phyloP scores from a whole-genome alignment of 352 stramenopile species.

The Pythium periplocum region DNA sequence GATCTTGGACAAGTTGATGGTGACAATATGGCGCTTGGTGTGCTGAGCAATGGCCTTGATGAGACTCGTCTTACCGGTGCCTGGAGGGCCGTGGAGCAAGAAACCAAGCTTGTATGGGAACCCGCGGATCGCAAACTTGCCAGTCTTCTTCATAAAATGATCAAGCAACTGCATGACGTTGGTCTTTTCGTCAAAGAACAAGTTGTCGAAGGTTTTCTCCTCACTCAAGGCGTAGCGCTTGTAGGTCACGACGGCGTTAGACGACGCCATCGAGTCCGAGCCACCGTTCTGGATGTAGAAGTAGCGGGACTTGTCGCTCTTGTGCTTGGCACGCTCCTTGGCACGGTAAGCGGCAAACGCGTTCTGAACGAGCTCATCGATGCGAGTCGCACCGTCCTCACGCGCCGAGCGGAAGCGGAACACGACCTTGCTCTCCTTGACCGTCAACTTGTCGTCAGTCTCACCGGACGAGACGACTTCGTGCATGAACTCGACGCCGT shows the following conservation, averaged over 20 bases:
- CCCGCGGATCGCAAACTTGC: conserved; percentile 84
- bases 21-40: conserved; percentile 73
- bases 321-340: conserved; percentile 23
- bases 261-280: conserved; percentile 10
- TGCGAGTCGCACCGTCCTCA: conserved; percentile 24
- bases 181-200: conserved; percentile 87
- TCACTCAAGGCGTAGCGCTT: conserved; percentile 81
- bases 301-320: conserved; percentile 35
- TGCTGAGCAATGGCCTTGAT: conserved; percentile 86
- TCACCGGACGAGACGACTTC: conserved; percentile 2
- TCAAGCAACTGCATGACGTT: conserved; percentile 63
- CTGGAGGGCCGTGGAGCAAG: conserved; percentile 82
- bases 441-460: neutral
- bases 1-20: conserved; percentile 70
- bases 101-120: conserved; percentile 89
- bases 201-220: conserved; percentile 84
- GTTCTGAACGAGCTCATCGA: conserved; percentile 29
- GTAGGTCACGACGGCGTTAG: conserved; percentile 18
- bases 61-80: conserved; percentile 88
- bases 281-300: conserved; percentile 31
- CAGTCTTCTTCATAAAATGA: conserved; percentile 58
- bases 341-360: conserved; percentile 34
- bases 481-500: conserved; percentile 18
- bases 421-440: conserved; percentile 2
- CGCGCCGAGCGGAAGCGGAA: conserved; percentile 3